Evolutionary conservation across 768 basidiomycete genomes (phyloP), one percentile per base, ranked within the genome.

Genomic region (Paxillus rubicundulus): DNA sequence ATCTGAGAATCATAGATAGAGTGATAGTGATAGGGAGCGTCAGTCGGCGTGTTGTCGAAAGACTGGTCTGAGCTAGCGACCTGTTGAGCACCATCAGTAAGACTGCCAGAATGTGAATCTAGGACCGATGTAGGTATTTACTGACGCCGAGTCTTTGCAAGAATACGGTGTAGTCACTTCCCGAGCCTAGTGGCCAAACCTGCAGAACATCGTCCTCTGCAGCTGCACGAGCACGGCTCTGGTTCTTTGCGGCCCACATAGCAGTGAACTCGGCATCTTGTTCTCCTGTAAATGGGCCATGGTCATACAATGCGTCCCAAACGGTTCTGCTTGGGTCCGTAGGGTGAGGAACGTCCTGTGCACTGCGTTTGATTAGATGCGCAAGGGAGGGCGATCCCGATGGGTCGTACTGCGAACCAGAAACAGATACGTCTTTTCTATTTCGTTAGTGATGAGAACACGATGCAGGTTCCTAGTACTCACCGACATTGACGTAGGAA

Each of bases 151-250:
- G 74, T 38, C 85, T 76, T 68, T 98, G 92, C 61, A 98, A 71
- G 74, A 98, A 97, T 9, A 92, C 87, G 0, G 95, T 97, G 59
- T 79, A 98, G 69, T 98, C 96, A 52, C 89, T 92, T 21, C 92
- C 92, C 47, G 86, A 89, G 37, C 92, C 92, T n/a, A 93, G 72
- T 14, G 89, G 79, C 0, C 38, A 36, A 33, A 93, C 69, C 17
- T 77, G 79, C 3, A 69, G 62, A 9, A 72, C 65, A 24, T 71
- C 63, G 27, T 66, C 65, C 4, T 66, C 56, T 2, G 61, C 63
- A 37, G 30, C 24, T 33, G 49, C 40, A 45, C 34, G 46, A 30
- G 54, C 32, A 43, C 36, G 41, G n/a, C 52, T 51, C 44, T 61
- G 55, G 56, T 77, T 66, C 12, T 70, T 61, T 18, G 69, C 61